phyloP scores from a whole-genome alignment of 2,329 filamentous ascomycete species.

The Alternaria triticimaculans region DNA sequence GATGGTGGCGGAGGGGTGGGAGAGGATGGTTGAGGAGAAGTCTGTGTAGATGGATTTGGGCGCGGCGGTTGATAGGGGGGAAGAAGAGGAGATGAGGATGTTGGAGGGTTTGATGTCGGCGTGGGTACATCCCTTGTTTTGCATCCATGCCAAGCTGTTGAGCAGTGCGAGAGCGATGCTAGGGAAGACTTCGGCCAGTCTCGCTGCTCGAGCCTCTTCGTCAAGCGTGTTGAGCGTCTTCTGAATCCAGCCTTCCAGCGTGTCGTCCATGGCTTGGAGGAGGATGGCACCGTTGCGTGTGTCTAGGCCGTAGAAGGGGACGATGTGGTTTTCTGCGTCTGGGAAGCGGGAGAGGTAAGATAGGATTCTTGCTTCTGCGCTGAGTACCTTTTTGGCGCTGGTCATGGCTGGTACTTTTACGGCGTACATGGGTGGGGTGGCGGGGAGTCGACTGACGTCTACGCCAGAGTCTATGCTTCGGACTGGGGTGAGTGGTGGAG shows the following conservation, averaged over 20 bases:
- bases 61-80: constrained; percentile 8
- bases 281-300: constrained; percentile 37
- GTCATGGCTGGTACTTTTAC: constrained; percentile 43
- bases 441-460: constrained; percentile 11
- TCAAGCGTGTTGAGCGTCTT: constrained; percentile 37
- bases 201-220: constrained; percentile 37
- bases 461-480: constrained; percentile 25
- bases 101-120: constrained; percentile 59
- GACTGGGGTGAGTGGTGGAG: constrained; percentile 39
- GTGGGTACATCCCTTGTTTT: constrained; percentile 48
- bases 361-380: constrained; percentile 41
- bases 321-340: constrained; percentile 29
- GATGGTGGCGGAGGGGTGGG: constrained; percentile 8
- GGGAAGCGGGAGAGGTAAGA: constrained; percentile 42
- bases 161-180: constrained; percentile 50
- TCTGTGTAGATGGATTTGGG: constrained; percentile 50
- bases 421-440: constrained; percentile 34
- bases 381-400: constrained; percentile 40
- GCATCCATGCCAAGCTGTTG: constrained; percentile 52
- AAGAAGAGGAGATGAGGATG: constrained; percentile 53
- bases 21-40: constrained; percentile 51
- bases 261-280: constrained; percentile 41
- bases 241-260: constrained; percentile 42
- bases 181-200: constrained; percentile 50
- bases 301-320: constrained; percentile 45